These are phyloP conservation scores for Vaccinium vitisidaea DNA, from an alignment of 148 eudicot species.

Conservation along the genomic window DNA sequence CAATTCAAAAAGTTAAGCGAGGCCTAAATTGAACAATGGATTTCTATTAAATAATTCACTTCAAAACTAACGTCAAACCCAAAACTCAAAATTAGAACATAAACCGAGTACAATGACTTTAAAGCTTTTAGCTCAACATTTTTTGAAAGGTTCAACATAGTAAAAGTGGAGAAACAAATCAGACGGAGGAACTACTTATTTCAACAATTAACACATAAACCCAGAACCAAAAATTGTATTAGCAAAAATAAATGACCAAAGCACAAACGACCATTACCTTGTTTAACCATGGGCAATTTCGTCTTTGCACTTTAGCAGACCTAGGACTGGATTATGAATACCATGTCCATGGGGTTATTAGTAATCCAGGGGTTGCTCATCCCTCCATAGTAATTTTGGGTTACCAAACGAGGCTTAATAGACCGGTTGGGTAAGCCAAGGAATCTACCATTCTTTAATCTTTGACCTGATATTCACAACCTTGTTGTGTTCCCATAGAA, in stretches of 20 bases:
- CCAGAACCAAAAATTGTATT: neutral
- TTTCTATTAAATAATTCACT: no score
- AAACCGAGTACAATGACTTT: neutral
- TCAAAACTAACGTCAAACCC: neutral
- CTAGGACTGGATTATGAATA: neutral
- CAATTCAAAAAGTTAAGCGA: no score
- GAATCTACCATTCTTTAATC: no score
- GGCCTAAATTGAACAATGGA: no score
- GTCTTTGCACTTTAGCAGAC: neutral
- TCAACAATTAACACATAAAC: neutral
- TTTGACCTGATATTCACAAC: no score
- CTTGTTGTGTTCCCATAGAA: no score
- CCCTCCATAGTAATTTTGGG: no score
- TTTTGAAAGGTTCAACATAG: neutral
- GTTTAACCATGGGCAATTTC: neutral
- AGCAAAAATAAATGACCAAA: neutral
- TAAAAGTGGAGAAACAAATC: neutral
- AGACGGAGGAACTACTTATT: neutral
- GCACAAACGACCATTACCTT: neutral
- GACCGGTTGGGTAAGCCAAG: no score
- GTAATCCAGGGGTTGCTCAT: neutral
- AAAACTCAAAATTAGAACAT: neutral
- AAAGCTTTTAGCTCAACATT: no score
- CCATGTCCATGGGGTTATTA: neutral
- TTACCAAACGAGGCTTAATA: no score